Percentiles rank a stretch among this genome's conserved stretches.
phyloP scores from a whole-genome alignment of 2,329 filamentous ascomycete genomes.

The Xylariaceae sp. region DNA sequence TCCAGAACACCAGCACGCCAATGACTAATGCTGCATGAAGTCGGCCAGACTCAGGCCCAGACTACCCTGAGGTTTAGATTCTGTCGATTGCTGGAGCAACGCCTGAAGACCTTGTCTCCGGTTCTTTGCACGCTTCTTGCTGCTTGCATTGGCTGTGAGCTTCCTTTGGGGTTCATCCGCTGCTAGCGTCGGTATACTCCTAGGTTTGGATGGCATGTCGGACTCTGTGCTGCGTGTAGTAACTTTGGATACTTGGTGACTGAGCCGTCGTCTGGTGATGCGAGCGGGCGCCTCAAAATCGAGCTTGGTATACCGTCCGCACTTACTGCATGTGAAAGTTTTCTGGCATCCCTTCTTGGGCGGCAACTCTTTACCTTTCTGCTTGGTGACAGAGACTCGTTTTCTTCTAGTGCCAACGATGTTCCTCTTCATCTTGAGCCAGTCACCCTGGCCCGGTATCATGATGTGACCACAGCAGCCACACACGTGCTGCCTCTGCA shows the following conservation, averaged over 20 bases:
- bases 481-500: conserved; percentile 52
- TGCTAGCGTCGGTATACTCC: conserved; percentile 2
- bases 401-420: conserved; percentile 44
- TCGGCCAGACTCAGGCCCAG: conserved; percentile 49
- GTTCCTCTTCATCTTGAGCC: conserved; percentile 34
- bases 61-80: conserved; percentile 29
- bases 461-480: conserved; percentile 57
- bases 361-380: background rate
- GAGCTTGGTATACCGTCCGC: conserved; percentile 39
- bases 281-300: conserved; percentile 34
- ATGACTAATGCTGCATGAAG: conserved; percentile 45
- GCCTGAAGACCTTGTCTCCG: conserved; percentile 63
- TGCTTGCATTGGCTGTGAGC: conserved; percentile 47
- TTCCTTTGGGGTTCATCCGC: conserved; percentile 27
- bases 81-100: conserved; percentile 48
- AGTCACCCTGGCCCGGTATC: conserved; percentile 44
- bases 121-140: conserved; percentile 60
- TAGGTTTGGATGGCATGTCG: background rate
- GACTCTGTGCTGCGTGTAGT: background rate
- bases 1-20: background rate
- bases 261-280: conserved; percentile 25
- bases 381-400: background rate
- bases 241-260: conserved; percentile 19
- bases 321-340: conserved; percentile 41
- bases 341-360: conserved; percentile 28